Base-by-base conservation (phyloP, 257 asterid genomes). In the Scutellaria barbata region DNA sequence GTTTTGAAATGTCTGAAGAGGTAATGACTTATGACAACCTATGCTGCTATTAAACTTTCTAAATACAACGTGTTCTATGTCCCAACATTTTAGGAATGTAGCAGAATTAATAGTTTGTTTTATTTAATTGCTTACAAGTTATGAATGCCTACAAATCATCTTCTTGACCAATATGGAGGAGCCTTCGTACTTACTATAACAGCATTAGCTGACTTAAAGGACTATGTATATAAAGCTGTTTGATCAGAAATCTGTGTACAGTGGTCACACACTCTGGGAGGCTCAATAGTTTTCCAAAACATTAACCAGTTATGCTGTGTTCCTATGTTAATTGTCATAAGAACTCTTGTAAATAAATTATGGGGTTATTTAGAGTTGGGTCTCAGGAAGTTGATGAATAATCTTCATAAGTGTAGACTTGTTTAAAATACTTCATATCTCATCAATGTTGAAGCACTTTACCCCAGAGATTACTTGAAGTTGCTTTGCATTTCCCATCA, bases 1-100 rank as follows among this genome's bases (percentile, higher is more conserved):
- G 99, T 51, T 94, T 94, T 73, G 96, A 94, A 85, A 84, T 86
- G 89, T 84, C 99, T 8, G 97, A 84, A 81, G 96, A 94, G 96
- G 99, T 94, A 85, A 73, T 61, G 22, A 51, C 77, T 59, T 68
- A 63, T 65, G 45, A 35, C 57, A 68, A 39, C 57, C 10, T 60
- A 25, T 59, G 41, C 52, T 14, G 35, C 61, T 70, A 55, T 37
- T 30, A 40, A 68, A 30, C 59, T 17, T 35, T 48, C 54, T 40
- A 14, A 61, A 13, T 56, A 53, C 77, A 47, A 54, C 43, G 43
- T 40, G 46, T 43, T 30, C 25, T 71, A 35, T 22, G 17, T 16
- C 10, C 50, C 13, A 50, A 7, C 16, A 37, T 10, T 69, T 14
- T 18, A 61, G 69, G 57, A 59, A 55, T 65, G 25, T 10, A 54